Evolutionary conservation across 441 rosid species (phyloP), one percentile per base, ranked within the genome.

Genomic region (Sinapis alba): DNA sequence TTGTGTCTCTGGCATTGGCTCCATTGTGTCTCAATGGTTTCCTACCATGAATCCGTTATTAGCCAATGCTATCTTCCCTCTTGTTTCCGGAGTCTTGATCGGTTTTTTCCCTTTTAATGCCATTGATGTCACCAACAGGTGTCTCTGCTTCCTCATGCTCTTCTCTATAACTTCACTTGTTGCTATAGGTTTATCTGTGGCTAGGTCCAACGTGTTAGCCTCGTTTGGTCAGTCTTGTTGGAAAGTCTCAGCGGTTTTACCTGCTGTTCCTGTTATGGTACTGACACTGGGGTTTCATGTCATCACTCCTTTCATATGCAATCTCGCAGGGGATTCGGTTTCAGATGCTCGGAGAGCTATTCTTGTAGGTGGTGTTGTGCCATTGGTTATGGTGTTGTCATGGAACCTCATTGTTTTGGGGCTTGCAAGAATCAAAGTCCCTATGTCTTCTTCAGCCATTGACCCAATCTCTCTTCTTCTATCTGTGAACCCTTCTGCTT

Each of bases 371-470:
- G 95, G 97, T 53, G 73, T 79, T 67, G 86, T 88, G 77, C 97
- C 98, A 6, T 80, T 94, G 75, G 65, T 82, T 32, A 94, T 94
- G 98, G 98, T 87, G 65, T 65, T 88, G 12, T 90, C 94, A 11
- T 94, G 98, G 97, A 92, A 92, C 80, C 83, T 92, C 85, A 90
- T 94, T 68, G 95, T 92, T 79, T 78, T 92, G 84, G 97, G 97
- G 80, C 90, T 92, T 45, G 86, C 95, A 41, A 88, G 91, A 64
- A 75, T 77, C 64, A 84, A 69, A 43, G 65, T 78, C 5, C 73
- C 81, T 60, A 73, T 79, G 65, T 62, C 84, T 65, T 58, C 83
- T 28, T 71, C 76, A 62, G 53, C 84, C 5, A 65, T 70, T 76
- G 91, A 94, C 71, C 96, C 98, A 10, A 92, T 94, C 61, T 78